These are phyloP conservation scores for Cyberlindnera saturnus DNA, from an alignment of 805 yeast genomes.

Conservation along the genomic window DNA sequence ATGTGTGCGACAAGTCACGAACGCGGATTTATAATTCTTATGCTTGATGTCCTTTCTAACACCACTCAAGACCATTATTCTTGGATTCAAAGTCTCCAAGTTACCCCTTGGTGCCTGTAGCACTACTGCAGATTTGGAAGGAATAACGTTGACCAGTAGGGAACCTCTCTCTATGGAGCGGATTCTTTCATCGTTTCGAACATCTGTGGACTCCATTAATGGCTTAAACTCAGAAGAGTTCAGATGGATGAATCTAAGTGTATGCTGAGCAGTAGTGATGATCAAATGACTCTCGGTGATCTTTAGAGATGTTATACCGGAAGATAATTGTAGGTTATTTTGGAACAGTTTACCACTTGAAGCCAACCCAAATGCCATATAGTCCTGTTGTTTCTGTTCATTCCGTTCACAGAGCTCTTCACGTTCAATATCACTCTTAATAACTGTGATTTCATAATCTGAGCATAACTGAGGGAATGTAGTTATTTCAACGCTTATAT, in stretches of 20 bases:
- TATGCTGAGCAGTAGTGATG: slow-evolving; percentile 85
- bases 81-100: slow-evolving; percentile 86
- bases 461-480: slow-evolving; percentile 68
- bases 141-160: slow-evolving; percentile 70
- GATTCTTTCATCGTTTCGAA: slow-evolving; percentile 66
- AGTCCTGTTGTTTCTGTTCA: slow-evolving; percentile 22
- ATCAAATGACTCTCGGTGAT: slow-evolving; percentile 66
- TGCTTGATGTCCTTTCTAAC: slow-evolving; percentile 65
- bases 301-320: slow-evolving; percentile 77
- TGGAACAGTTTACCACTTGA: slow-evolving; percentile 69
- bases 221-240: slow-evolving; percentile 35
- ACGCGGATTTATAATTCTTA: slow-evolving; percentile 63
- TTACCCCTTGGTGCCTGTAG: slow-evolving; percentile 96
- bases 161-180: slow-evolving; percentile 92
- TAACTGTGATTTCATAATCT: slow-evolving; percentile 43
- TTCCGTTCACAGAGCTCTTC: slow-evolving; percentile 24
- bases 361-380: slow-evolving; percentile 66
- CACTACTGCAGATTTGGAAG: slow-evolving; percentile 74
- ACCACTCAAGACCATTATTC: slow-evolving; percentile 83
- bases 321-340: slow-evolving; percentile 50
- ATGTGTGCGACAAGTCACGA: slow-evolving; percentile 78
- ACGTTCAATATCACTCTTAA: slow-evolving; percentile 8
- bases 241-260: slow-evolving; percentile 75
- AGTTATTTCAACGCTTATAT: slow-evolving; percentile 30
- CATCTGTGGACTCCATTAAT: slow-evolving; percentile 30